Evolutionary conservation across 352 stramenopile species (phyloP).

Genomic region (Pythium folliculosum): DNA sequence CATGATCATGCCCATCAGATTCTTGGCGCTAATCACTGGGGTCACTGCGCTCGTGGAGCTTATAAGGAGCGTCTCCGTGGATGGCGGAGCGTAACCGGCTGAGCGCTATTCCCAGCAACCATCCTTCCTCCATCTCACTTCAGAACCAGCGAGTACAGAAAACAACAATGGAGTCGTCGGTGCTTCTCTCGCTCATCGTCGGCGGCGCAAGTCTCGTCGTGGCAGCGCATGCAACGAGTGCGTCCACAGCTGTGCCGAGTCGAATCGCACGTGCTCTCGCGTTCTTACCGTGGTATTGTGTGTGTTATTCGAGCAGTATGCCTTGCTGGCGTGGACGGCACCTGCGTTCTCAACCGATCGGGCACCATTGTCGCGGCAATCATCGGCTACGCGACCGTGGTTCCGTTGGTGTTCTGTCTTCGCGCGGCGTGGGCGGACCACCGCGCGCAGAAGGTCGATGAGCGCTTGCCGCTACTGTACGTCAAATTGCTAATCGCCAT

Average conservation of each 20-base stretch:
- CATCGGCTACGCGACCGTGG: conserved; percentile 47
- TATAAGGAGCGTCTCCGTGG: background rate
- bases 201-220: conserved; percentile 39
- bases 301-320: conserved; percentile 31
- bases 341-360: conserved; percentile 40
- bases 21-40: background rate
- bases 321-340: conserved; percentile 27
- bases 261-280: background rate
- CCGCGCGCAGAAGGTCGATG: conserved; percentile 12
- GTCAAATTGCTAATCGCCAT: conserved; percentile 5
- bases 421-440: conserved; percentile 42
- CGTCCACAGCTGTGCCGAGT: background rate
- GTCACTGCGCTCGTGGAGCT: too few relatives aligned
- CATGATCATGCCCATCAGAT: background rate
- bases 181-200: conserved; percentile 50
- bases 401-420: conserved; percentile 43
- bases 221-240: conserved; percentile 38
- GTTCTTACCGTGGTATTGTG: background rate
- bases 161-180: conserved; percentile 53
- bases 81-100: background rate
- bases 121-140: background rate
- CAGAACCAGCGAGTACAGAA: background rate
- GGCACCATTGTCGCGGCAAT: conserved; percentile 62
- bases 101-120: background rate
- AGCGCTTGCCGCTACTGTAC: conserved; percentile 41